phyloP scores from a whole-genome alignment of 495 filamentous ascomycete species.

The Cenococcum geophilum region DNA sequence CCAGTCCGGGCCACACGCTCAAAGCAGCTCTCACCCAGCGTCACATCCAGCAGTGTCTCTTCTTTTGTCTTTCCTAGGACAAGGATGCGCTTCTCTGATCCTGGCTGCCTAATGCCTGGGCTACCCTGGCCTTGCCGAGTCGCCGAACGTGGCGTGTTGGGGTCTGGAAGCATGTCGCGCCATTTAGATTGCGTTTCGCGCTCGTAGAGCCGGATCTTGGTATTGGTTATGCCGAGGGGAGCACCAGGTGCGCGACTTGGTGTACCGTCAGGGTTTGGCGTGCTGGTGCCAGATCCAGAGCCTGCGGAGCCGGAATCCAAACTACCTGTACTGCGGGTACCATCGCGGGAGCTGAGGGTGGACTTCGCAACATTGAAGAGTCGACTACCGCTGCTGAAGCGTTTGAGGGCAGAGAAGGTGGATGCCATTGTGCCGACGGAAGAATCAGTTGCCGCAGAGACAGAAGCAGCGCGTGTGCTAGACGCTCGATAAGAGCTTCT shows the following conservation, averaged over 20 bases:
- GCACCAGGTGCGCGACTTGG: slow-evolving; percentile 37
- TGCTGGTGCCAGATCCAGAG: slow-evolving; percentile 49
- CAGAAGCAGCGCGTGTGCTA: slow-evolving; percentile 46
- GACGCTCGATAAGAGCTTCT: slow-evolving; percentile 56
- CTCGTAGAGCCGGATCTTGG: slow-evolving; percentile 76
- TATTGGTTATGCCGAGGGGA: slow-evolving; percentile 52
- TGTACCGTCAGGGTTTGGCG: slow-evolving; percentile 53
- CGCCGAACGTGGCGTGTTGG: slow-evolving; percentile 41
- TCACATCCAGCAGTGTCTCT: slow-evolving; percentile 70
- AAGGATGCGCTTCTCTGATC: slow-evolving; percentile 72
- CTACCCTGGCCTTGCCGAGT: slow-evolving; percentile 34
- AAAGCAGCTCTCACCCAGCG: slow-evolving; percentile 77
- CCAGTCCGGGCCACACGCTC: slow-evolving; percentile 74
- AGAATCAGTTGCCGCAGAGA: slow-evolving; percentile 42
- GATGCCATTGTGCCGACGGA: slow-evolving; percentile 57
- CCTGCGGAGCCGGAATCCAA: slow-evolving; percentile 44
- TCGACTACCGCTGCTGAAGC: slow-evolving; percentile 54
- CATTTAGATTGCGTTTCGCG: slow-evolving; percentile 71
- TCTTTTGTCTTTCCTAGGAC: slow-evolving; percentile 62
- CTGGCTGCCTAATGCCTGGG: slow-evolving; percentile 31
- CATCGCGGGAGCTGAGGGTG: slow-evolving; percentile 52
- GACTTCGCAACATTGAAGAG: slow-evolving; percentile 72
- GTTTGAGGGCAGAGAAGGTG: slow-evolving; percentile 66
- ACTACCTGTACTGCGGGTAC: slow-evolving; percentile 56
- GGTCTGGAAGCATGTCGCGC: slow-evolving; percentile 62